Conservation (phyloP, 2,329 filamentous ascomycete species). For the Trichoderma sp. region DNA sequence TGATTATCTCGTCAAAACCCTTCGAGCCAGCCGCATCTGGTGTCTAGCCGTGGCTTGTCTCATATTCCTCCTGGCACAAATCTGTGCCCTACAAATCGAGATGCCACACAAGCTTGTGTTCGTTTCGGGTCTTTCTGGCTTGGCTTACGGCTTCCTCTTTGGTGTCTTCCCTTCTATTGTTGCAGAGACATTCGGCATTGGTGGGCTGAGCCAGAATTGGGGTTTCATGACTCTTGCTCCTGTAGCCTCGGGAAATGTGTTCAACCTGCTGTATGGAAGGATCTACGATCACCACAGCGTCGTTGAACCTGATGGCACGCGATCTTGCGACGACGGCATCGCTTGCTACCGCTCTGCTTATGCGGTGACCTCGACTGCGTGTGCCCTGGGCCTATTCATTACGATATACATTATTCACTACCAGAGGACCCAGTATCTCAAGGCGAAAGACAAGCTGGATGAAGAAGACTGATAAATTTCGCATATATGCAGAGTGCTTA, state of each 20-base stretch:
- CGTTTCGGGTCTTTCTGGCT: slow-evolving; percentile 79
- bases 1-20: slow-evolving; percentile 80
- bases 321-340: slow-evolving; percentile 74
- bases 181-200: slow-evolving; percentile 87
- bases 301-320: slow-evolving; percentile 66
- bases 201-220: slow-evolving; percentile 92
- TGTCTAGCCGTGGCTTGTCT: slow-evolving; percentile 76
- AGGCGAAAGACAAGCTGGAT: slow-evolving; percentile 32
- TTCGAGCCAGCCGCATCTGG: slow-evolving; percentile 85
- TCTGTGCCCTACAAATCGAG: slow-evolving; percentile 71
- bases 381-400: slow-evolving; percentile 66
- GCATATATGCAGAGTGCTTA: neutral
- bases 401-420: slow-evolving; percentile 70
- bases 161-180: slow-evolving; percentile 89
- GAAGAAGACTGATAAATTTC: slow-evolving; percentile 20
- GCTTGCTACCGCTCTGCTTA: slow-evolving; percentile 83
- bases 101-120: slow-evolving; percentile 76
- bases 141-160: slow-evolving; percentile 92
- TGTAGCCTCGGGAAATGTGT: slow-evolving; percentile 84
- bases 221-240: slow-evolving; percentile 90
- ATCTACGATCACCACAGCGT: slow-evolving; percentile 82
- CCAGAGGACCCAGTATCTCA: slow-evolving; percentile 48
- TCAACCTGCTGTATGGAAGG: slow-evolving; percentile 86
- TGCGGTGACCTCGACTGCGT: slow-evolving; percentile 72
- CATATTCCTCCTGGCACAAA: slow-evolving; percentile 78